Conservation (phyloP, 1,284 basidiomycete species). For the Cystobasidium slooffiae region DNA sequence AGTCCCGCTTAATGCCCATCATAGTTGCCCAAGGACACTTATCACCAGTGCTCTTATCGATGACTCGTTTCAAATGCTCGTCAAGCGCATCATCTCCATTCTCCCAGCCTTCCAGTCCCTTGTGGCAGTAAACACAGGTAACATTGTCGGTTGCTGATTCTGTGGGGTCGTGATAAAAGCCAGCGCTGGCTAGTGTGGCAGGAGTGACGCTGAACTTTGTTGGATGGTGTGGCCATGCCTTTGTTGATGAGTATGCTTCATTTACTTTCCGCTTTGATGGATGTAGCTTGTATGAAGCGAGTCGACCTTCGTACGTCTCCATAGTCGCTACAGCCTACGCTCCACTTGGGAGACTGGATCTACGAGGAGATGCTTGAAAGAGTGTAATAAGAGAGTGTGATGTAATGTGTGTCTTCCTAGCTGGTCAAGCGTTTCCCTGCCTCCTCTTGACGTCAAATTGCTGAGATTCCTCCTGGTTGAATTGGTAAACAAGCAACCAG, state of each 20-base stretch:
- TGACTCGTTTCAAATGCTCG: conserved; percentile 28
- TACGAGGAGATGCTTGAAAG: too few relatives aligned
- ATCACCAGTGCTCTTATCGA: conserved; percentile 20
- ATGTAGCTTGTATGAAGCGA: conserved; percentile 31
- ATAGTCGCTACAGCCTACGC: conserved; percentile 14
- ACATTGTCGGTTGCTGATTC: conserved; percentile 49
- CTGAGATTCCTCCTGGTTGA: too few relatives aligned
- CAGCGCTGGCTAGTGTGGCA: conserved; percentile 50
- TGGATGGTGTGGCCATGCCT: conserved; percentile 43
- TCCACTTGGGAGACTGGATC: too few relatives aligned
- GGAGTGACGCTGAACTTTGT: conserved; percentile 50
- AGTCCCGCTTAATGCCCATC: conserved; percentile 33
- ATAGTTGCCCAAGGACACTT: conserved; percentile 42
- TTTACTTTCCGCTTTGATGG: conserved; percentile 21
- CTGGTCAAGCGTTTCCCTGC: too few relatives aligned
- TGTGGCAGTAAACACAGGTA: conserved; percentile 51
- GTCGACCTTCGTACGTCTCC: conserved; percentile 37
- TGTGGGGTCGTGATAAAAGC: conserved; percentile 53
- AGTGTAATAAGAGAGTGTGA: too few relatives aligned
- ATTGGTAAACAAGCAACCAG: too few relatives aligned
- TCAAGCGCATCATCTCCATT: conserved; percentile 51
- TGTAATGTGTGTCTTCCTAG: too few relatives aligned
- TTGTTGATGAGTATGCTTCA: conserved; percentile 4
- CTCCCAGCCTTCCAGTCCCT: conserved; percentile 51
- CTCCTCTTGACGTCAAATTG: too few relatives aligned